Evolutionary conservation across 352 stramenopile genomes (phyloP), one percentile per base, ranked within the genome.

Genomic region (Pythium biforme): DNA sequence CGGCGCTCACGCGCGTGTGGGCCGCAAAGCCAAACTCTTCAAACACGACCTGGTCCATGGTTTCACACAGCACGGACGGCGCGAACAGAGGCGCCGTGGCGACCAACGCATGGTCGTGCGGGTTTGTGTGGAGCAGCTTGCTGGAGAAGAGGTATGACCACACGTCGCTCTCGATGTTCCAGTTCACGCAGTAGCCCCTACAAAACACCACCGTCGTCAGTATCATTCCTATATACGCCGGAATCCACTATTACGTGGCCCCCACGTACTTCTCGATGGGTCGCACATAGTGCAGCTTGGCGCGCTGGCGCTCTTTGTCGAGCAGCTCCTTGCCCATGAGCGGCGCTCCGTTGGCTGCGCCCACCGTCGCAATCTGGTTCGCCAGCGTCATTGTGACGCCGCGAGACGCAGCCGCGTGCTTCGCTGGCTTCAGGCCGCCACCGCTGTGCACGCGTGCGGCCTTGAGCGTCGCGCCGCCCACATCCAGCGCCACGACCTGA

Each of bases 171-270:
- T 90, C 80, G 11, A 89, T 66, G 55, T 92, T 92, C 83, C 83
- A 92, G 50, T 92, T 92, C 40, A 92, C 81, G 45, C 80, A 90
- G 59, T 90, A 92, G 19, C 83, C 83, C n/a, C 82, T 89, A 17
- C 15, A 43, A 43, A 19, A 11, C 34, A 14, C 22, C 2, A 54
- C 26, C 48, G 15, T 26, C 37, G 17, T 45, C 37, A 45, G 37
- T n/a, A n/a, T n/a, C n/a, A n/a, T 20, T 20, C 11, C 37, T 20
- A 45, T 12, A 45, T 6, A 5, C 7, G 4, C 17, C 37, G 17
- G 6, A 5, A 20, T 20, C 10, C 25, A 12, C 26, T 48, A 48
- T 48, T 25, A n/a, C n/a, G n/a, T n/a, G n/a, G n/a, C 20, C 41
- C 9, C n/a, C 14, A 48, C 17, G 17, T 50, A 73, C 66, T 62